phyloP scores from a whole-genome alignment of 768 basidiomycete genomes.

The Melanogaster broomeanus region DNA sequence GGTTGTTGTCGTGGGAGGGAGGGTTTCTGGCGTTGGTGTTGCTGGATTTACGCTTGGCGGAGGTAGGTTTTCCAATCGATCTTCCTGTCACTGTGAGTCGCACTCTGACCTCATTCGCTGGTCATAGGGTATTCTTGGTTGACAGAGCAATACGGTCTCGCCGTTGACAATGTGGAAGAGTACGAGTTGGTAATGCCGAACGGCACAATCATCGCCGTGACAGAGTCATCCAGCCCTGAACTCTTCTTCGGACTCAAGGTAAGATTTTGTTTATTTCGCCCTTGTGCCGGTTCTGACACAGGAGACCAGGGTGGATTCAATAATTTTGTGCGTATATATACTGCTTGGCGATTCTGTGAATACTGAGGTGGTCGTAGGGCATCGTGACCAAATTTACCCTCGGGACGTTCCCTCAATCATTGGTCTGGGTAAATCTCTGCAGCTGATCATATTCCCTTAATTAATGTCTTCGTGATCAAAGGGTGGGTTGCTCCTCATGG shows the following conservation, averaged over 20 bases:
- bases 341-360: constrained; percentile 1
- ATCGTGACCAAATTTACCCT: constrained; percentile 62
- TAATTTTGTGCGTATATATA: constrained; percentile 47
- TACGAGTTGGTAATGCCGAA: constrained; percentile 63
- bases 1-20: constrained; percentile 59
- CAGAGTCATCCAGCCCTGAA: constrained; percentile 39
- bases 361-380: constrained; percentile 46
- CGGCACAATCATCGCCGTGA: constrained; percentile 45
- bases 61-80: constrained; percentile 34
- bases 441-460: constrained; percentile 19
- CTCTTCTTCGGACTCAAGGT: constrained; percentile 49
- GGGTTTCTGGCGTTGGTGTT: constrained; percentile 59
- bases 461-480: constrained; percentile 21
- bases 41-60: constrained; percentile 62
- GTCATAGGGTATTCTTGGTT: constrained; percentile 61
- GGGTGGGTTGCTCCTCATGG: constrained; percentile 42
- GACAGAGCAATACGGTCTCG: constrained; percentile 60
- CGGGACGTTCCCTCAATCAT: constrained; percentile 49
- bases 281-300: neutral
- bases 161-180: constrained; percentile 53
- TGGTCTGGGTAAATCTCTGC: constrained; percentile 53
- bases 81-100: too few relatives aligned
- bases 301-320: constrained; percentile 57
- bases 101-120: neutral
- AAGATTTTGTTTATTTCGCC: constrained; percentile 7